Percentiles rank a stretch among this genome's conserved stretches.
Conservation (phyloP, 139 green algal genomes). For the Diplosphaera chodatii region DNA sequence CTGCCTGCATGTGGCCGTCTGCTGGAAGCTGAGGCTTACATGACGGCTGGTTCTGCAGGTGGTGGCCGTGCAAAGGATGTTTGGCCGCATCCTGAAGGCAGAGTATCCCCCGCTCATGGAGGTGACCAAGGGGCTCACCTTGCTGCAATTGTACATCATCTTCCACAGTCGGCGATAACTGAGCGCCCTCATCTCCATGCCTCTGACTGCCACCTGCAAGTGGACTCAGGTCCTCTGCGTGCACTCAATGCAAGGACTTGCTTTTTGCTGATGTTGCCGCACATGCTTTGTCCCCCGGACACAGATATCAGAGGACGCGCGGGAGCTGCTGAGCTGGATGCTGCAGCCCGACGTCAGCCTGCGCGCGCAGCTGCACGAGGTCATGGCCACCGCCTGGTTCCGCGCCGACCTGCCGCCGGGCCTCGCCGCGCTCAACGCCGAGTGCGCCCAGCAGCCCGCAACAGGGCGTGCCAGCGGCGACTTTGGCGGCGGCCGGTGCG, state of each 20-base stretch:
- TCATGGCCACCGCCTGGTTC: background rate
- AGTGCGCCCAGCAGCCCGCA: background rate
- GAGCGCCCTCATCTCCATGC: no score
- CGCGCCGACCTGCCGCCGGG: no score
- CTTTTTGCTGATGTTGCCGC: no score
- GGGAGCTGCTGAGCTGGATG: background rate
- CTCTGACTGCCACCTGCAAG: no score
- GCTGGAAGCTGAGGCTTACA: background rate
- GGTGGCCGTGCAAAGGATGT: background rate
- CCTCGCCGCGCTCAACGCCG: background rate
- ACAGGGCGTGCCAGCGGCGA: no score
- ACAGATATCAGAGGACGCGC: background rate
- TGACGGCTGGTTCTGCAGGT: background rate
- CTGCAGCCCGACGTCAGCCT: background rate
- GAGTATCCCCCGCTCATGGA: background rate
- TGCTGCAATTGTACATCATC: no score
- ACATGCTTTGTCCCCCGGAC: no score
- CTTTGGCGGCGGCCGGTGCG: background rate
- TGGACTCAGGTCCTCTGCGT: no score
- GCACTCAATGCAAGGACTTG: no score
- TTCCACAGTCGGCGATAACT: no score
- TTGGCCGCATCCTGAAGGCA: background rate
- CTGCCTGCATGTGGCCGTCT: no score
- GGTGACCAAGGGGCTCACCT: background rate
- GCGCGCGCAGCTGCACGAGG: background rate